These are phyloP conservation scores for Peronospora belbahrii DNA, from an alignment of 352 stramenopile species.

Conservation along the genomic window DNA sequence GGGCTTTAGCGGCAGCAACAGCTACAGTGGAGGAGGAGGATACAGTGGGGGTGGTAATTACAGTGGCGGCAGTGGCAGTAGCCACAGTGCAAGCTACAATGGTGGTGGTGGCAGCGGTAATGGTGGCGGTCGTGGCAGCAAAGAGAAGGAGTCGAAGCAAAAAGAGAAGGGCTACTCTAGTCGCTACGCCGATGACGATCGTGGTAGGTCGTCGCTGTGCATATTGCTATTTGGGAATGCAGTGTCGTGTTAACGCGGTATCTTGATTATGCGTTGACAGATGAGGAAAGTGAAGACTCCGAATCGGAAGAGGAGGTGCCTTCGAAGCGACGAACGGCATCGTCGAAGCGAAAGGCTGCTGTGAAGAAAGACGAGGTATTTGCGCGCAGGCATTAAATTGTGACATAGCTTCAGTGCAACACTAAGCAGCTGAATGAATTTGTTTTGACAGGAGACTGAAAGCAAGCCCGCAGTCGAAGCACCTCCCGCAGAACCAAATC, in stretches of 20 bases:
- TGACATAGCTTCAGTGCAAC: neutral
- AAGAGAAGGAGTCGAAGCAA: conserved; percentile 41
- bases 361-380: conserved; percentile 72
- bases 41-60: conserved; percentile 33
- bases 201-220: conserved; percentile 7
- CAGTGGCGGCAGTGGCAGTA: conserved; percentile 27
- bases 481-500: conserved; percentile 52
- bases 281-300: conserved; percentile 54
- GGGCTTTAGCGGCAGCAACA: conserved; percentile 33
- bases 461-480: conserved; percentile 36
- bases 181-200: conserved; percentile 57
- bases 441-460: conserved; percentile 29
- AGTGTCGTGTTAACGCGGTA: neutral
- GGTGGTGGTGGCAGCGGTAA: conserved; percentile 27
- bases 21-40: conserved; percentile 27
- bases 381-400: neutral
- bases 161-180: conserved; percentile 66
- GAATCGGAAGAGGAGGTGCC: conserved; percentile 65
- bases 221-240: neutral
- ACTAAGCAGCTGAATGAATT: conserved; percentile 1
- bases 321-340: conserved; percentile 50
- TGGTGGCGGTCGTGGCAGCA: conserved; percentile 27
- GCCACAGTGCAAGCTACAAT: conserved; percentile 34
- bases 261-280: conserved; percentile 14
- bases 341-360: conserved; percentile 46